These are phyloP conservation scores for Solanum rostratum DNA, from an alignment of 257 asterid species.

Conservation along the genomic window DNA sequence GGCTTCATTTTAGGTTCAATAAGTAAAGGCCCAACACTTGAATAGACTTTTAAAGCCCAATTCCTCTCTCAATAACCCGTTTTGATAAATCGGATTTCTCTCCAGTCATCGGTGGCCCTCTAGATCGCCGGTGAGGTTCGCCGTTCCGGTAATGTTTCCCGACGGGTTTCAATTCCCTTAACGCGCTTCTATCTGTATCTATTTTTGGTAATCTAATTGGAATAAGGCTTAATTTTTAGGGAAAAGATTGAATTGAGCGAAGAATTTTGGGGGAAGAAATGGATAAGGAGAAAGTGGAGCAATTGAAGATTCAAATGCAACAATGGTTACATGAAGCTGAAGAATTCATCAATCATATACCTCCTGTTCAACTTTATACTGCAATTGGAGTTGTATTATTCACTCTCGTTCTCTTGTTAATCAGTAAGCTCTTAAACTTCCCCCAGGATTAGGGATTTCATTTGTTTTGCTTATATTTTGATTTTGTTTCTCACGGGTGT, in stretches of 20 bases:
- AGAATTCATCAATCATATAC: conserved; percentile 25
- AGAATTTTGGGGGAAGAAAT: not conserved
- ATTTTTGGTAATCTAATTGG: not conserved
- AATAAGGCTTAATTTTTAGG: not conserved
- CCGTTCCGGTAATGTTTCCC: not conserved
- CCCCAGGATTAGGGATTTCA: not conserved
- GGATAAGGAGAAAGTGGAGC: conserved; percentile 41
- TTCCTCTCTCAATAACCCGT: not conserved
- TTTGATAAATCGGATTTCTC: not conserved
- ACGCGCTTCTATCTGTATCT: not conserved
- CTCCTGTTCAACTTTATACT: conserved; percentile 39
- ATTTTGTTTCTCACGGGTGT: not conserved
- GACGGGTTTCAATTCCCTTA: not conserved
- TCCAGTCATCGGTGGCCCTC: not conserved
- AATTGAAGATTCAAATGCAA: conserved; percentile 37
- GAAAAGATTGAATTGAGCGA: not conserved
- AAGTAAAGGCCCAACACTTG: not conserved
- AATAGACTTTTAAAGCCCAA: not conserved
- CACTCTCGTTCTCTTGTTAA: conserved; percentile 27
- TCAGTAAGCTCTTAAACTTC: conserved; percentile 20
- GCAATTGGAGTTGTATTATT: conserved; percentile 34
- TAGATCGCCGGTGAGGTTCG: not conserved
- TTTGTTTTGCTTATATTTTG: not conserved
- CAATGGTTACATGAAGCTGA: conserved; percentile 20
- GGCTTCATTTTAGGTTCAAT: not conserved